Base-by-base conservation (phyloP, 2,329 filamentous ascomycete species). In the Pleoardoris graminearum region DNA sequence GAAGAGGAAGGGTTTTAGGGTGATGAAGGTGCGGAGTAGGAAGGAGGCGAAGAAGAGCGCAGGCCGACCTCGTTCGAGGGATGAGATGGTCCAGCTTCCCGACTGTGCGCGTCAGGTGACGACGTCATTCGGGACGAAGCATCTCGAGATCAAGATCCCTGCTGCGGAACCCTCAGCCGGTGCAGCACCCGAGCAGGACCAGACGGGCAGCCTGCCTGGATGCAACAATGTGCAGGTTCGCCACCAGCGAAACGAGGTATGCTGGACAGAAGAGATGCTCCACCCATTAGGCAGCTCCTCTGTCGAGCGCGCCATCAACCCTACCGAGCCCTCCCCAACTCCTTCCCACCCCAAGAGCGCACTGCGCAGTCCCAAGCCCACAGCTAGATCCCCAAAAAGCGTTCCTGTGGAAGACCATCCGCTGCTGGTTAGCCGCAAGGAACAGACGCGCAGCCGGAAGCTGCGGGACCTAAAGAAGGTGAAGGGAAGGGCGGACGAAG, bases 101-200 rank as follows among this genome's bases (percentile, higher is more conserved):
- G 49, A 63, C 4, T 70, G 68, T 22, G 60, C 67, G 7, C 56
- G 59, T 14, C 67, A 71, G 39, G 63, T 60, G 58, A 68, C 54
- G 21, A 71, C 69, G 2, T 57, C 57, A 8, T 57, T 54, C 10
- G 69, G 69, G 10, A 60, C 63, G n/a, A 66, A 58, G 29, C 66
- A 70, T 57, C 54, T 70, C 3, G 61, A 57, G 35, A 72, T 71
- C 30, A 45, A 69, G 36, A 61, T 71, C 19, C 66, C 65, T 1
- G 49, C 53, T 6, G 50, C 60, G 42, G 55, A 57, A 17, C 14
- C 16, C 3, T 12, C 14, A 3, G 19, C 57, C 17, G 33, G 19
- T 14, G 39, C n/a, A 25, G 16, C 35, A 22, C 52, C 55, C 1
- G 23, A 50, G n/a, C n/a, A n/a, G n/a, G n/a, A n/a, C 19, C 38